These are phyloP conservation scores for Dysphania ambrosioides DNA, from an alignment of 148 eudicot genomes.

Conservation along the genomic window DNA sequence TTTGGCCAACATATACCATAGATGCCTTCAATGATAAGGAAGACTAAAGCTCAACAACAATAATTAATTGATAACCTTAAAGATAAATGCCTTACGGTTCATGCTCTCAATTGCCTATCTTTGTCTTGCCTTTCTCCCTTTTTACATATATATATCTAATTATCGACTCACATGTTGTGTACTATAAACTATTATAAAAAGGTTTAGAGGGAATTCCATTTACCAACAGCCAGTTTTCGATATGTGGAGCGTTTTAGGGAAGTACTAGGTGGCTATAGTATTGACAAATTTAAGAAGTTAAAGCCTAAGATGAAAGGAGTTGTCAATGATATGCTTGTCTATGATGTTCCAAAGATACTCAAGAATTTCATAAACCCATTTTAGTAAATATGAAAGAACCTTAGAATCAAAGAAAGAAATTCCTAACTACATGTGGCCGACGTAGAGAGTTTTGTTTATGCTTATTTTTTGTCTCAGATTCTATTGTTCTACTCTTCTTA, in stretches of 20 bases:
- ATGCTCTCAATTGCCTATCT: neutral
- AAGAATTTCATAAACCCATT: constrained; percentile 83
- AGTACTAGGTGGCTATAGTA: constrained; percentile 56
- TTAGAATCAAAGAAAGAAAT: neutral
- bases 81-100: constrained; percentile 65
- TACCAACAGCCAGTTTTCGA: constrained; percentile 86
- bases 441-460: constrained; percentile 31
- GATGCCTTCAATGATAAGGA: constrained; percentile 91
- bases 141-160: neutral
- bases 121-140: neutral
- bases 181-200: constrained; percentile 18
- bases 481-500: constrained; percentile 6
- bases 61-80: constrained; percentile 81
- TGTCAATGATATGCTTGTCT: constrained; percentile 84
- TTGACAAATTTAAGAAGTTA: constrained; percentile 82
- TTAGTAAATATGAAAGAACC: constrained; percentile 28
- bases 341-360: constrained; percentile 80
- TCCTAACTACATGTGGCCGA: neutral
- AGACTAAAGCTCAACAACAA: constrained; percentile 77
- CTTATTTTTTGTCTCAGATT: neutral
- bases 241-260: constrained; percentile 72
- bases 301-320: constrained; percentile 87
- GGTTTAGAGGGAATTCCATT: constrained; percentile 77
- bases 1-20: too few relatives aligned
- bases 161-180: constrained; percentile 4